Evolutionary conservation across 1,139 yeast species (phyloP), one percentile per base, ranked within the genome.

Genomic region (Geotrichum aggregatum): DNA sequence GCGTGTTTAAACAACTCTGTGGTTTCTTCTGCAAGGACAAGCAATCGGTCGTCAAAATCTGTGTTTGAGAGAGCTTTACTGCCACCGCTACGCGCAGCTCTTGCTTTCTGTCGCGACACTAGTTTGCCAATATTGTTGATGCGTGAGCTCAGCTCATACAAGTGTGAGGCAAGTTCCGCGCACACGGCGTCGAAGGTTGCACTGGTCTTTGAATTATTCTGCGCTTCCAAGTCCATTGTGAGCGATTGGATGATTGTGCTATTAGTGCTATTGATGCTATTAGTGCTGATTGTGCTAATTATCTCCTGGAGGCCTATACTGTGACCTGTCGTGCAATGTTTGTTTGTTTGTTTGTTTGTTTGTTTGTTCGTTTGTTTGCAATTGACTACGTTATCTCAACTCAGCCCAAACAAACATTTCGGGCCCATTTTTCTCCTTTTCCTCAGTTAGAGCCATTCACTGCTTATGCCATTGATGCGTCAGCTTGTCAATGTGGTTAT

Each of bases 141-240:
- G 35, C 57, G 56, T 28, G 58, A 49, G 39, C 62, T 61, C 24
- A 61, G 43, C 19, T 56, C 58, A 43, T 62, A 58, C 19, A 63
- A 49, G 10, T 56, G 58, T 26, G 61, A 58, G 5, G 64, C 58
- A 13, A 61, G 56, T 3, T 56, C 53, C 30, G 58, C 50, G 22
- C 58, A 49, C 28, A 59, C 51, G 24, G 50, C 54, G 19, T 56
- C 59, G 49, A 61, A 62, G 45, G 57, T 60, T 18, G 42, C 13
- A 22, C 30, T 39, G 10, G 44, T 39, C 39, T 11, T 24, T 2
- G 44, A n/a, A 19, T 8, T 21, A n/a, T 38, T 31, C 5, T 51
- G 51, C 10, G 54, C 28, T 34, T 51, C 54, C 14, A 51, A 35
- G 33, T 51, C 54, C 38, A 35, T n/a, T n/a, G n/a, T n/a, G 24